Conservation (phyloP, 2,329 filamentous ascomycete genomes). For the Albifimbria verrucaria region DNA sequence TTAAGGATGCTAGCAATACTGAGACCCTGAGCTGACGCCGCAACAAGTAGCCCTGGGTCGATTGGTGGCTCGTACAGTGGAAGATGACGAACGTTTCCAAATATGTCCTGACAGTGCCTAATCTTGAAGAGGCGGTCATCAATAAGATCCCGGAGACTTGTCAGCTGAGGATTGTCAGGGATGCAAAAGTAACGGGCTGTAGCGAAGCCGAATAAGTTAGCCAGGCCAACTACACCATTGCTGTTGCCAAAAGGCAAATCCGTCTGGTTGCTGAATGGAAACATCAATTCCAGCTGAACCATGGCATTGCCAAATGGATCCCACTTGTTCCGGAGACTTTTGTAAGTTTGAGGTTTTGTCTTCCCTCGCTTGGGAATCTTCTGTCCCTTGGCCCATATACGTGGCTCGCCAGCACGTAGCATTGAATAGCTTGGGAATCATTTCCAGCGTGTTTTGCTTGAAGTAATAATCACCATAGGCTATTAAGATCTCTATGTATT, state of each 20-base stretch:
- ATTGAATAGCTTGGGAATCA: not conserved
- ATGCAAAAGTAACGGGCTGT: conserved; percentile 4
- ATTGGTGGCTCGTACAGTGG: not conserved
- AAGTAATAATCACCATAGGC: not conserved
- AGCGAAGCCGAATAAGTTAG: conserved; percentile 5
- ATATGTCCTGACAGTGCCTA: conserved; percentile 3
- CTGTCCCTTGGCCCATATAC: not conserved
- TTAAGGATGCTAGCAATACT: not conserved
- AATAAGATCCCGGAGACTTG: not conserved
- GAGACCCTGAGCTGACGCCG: conserved; percentile 1
- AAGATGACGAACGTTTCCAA: not conserved
- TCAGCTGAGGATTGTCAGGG: conserved; percentile 3
- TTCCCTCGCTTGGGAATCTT: not conserved
- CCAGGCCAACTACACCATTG: not conserved
- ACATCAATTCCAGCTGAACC: conserved; percentile 1
- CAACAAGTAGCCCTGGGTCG: not conserved
- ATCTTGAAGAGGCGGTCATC: conserved; percentile 5
- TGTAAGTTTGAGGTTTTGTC: not conserved
- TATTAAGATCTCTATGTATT: conserved; percentile 4
- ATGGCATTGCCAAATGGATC: conserved; percentile 2
- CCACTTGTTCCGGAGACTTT: not conserved
- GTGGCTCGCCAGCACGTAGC: not conserved
- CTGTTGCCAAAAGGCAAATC: not conserved
- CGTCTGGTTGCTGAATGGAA: conserved; percentile 3
- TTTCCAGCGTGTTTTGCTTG: not conserved